Conservation (phyloP, 164 flowering plant genomes). For the Magnolia officinalis region DNA sequence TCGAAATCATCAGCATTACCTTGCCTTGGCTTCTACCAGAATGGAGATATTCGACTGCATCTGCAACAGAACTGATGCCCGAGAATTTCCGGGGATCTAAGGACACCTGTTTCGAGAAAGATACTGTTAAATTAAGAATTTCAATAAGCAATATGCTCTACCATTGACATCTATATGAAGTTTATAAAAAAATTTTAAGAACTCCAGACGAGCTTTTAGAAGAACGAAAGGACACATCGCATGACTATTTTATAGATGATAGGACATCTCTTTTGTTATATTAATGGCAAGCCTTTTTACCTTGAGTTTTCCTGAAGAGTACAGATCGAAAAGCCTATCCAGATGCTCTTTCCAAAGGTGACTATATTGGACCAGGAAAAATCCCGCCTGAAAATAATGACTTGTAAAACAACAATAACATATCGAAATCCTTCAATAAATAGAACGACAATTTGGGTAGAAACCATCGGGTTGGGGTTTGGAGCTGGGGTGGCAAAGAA, state of each 20-base stretch:
- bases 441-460: neutral
- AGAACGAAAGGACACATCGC: too few species aligned
- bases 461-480: neutral
- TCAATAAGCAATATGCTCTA: too few species aligned
- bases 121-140: neutral
- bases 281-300: constrained; percentile 31
- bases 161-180: too few species aligned
- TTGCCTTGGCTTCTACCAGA: constrained; percentile 95
- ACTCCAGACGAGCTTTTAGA: too few species aligned
- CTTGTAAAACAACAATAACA: neutral
- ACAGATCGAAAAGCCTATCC: constrained; percentile 61
- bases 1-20: constrained; percentile 37
- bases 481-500: neutral
- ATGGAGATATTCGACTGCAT: constrained; percentile 97
- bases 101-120: constrained; percentile 40
- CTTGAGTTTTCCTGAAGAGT: constrained; percentile 74
- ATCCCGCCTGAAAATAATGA: constrained; percentile 64
- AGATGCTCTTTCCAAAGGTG: constrained; percentile 81
- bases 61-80: constrained; percentile 76
- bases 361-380: constrained; percentile 77
- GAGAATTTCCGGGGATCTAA: constrained; percentile 74
- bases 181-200: too few species aligned
- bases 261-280: neutral
- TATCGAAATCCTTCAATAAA: neutral
- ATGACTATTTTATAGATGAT: too few species aligned